Evolutionary conservation across 164 flowering plant genomes (phyloP), one percentile per base, ranked within the genome.

Genomic region (Amborella trichopoda): DNA sequence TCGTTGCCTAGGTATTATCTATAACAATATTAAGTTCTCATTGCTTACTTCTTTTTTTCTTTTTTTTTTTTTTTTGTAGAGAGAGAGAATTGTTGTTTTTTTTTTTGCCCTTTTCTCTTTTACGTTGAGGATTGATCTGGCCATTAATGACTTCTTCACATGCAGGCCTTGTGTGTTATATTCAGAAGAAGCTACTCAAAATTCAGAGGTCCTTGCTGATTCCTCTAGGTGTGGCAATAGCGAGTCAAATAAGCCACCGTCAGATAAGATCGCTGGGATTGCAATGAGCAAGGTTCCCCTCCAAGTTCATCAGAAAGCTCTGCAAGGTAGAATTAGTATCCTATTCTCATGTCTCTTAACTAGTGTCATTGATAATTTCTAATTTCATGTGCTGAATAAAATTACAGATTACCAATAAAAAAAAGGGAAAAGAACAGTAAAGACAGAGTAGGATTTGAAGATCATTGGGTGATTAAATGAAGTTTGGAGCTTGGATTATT

Each of bases 1-100:
- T 91, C 98, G 38, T 67, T 93, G 45, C 99, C 99, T 9, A 78
- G 99, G 99, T 87, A 71, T 53, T n/a, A n/a, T n/a, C n/a, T n/a
- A n/a, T n/a, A n/a, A 5, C 28, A 44, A 12, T 17, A 17, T 39
- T 13, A 13, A 21, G 0, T 18, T 24, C n/a, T 13, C 32, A 33
- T 9, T 26, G 19, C 27, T 16, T 30, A 14, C 22, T 25, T 4
- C 20, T 23, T 20, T 8, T 32, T 22, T 38, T 25, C 9, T 22
- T 16, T 38, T 6, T 16, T 38, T 6, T 38, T 38, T 16, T 4
- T 38, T 10, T 2, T 33, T 13, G 14, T 11, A 33, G 37, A 33
- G 37, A 11, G 37, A 1, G 34, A 30, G 14, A 9, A 30, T 30
- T 30, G n/a, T n/a, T n/a, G n/a, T n/a, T n/a, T n/a, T n/a, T n/a